Evolutionary conservation across 2,329 filamentous ascomycete species (phyloP).

Genomic region (Aspergillus sp.): DNA sequence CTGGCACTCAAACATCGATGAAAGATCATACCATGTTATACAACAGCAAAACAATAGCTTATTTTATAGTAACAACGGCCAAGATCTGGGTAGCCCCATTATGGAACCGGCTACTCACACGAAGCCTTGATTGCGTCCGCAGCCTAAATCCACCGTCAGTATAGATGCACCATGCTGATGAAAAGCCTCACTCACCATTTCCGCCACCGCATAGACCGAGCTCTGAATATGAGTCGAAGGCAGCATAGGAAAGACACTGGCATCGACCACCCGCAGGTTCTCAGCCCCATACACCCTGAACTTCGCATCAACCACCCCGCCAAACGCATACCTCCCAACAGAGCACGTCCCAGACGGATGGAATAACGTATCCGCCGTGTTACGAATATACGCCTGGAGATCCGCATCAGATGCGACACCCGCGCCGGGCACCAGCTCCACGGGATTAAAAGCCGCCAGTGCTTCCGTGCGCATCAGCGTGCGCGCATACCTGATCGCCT

Average conservation of each 20-base stretch:
- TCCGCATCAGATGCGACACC: not conserved
- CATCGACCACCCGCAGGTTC: not conserved
- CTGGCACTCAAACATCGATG: too few relatives aligned
- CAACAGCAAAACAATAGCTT: too few relatives aligned
- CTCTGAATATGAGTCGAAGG: constrained; percentile 6
- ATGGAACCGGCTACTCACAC: too few relatives aligned
- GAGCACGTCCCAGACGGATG: constrained; percentile 6
- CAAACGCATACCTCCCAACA: not conserved
- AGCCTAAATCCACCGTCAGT: too few relatives aligned
- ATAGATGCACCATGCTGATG: too few relatives aligned
- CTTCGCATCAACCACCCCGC: constrained; percentile 3
- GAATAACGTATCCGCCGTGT: not conserved
- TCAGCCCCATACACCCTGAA: constrained; percentile 1
- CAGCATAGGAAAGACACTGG: constrained; percentile 4
- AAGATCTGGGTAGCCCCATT: too few relatives aligned
- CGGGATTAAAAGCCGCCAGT: not conserved
- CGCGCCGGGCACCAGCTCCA: constrained; percentile 1
- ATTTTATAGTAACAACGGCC: too few relatives aligned
- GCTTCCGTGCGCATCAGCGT: not conserved
- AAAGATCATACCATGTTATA: too few relatives aligned
- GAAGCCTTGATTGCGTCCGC: too few relatives aligned
- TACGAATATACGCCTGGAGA: constrained; percentile 2
- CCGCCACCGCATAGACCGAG: constrained; percentile 8
- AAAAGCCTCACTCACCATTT: not conserved
- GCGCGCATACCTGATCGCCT: constrained; percentile 1